Percentiles rank a stretch among this genome's conserved stretches.
These are phyloP conservation scores for Penicillium italicum DNA, from an alignment of 2,329 filamentous ascomycete species.

Conservation along the genomic window DNA sequence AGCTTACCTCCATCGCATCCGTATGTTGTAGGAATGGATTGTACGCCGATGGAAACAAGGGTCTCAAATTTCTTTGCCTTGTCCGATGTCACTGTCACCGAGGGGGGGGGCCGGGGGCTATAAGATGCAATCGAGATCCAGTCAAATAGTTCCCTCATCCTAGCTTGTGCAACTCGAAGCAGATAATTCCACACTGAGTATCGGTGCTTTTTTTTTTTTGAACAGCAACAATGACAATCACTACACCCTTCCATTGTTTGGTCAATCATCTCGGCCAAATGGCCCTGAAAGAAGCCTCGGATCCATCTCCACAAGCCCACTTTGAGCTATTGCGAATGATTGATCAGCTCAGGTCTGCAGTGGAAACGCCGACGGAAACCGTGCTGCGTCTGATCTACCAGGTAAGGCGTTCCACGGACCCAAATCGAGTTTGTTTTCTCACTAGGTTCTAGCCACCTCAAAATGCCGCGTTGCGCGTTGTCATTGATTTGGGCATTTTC, in stretches of 20 bases:
- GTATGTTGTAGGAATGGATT: constrained; percentile 1
- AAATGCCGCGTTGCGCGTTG: constrained; percentile 31
- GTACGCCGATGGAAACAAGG: background rate
- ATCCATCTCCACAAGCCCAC: constrained; percentile 22
- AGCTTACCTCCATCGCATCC: constrained; percentile 4
- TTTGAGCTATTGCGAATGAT: constrained; percentile 29
- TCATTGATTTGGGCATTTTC: constrained; percentile 33
- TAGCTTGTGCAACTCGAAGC: constrained; percentile 2
- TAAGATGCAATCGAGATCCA: constrained; percentile 6
- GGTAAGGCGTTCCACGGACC: constrained; percentile 16
- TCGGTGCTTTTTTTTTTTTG: background rate
- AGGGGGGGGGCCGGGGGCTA: background rate
- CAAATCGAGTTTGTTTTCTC: background rate
- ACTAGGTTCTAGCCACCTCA: constrained; percentile 29
- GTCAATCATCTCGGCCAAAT: constrained; percentile 15
- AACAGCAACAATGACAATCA: constrained; percentile 17
- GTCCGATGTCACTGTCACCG: background rate
- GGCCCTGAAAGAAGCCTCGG: constrained; percentile 16
- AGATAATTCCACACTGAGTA: background rate
- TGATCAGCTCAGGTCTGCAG: constrained; percentile 26
- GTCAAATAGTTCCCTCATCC: constrained; percentile 6
- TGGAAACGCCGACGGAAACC: constrained; percentile 34
- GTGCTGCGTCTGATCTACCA: constrained; percentile 34
- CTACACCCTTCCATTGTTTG: constrained; percentile 12
- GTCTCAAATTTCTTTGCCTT: background rate